Evolutionary conservation across 805 yeast genomes (phyloP).

Genomic region (Lipomyces kockii): DNA sequence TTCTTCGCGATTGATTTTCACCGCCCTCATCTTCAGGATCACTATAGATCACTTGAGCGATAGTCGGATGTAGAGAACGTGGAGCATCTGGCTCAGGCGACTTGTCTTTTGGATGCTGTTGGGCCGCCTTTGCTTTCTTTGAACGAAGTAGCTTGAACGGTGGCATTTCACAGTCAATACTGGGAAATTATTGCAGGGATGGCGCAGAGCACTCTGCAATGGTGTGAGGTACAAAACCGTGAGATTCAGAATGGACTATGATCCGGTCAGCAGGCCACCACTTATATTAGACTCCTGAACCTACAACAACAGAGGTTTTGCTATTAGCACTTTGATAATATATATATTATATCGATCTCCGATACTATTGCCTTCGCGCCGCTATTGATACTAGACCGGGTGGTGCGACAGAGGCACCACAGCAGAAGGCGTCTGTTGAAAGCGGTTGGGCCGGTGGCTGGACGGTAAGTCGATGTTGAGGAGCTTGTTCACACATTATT

Average conservation of each 20-base stretch:
- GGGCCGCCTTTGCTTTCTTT: slow-evolving; percentile 9
- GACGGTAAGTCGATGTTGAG: background rate
- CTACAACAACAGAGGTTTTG: background rate
- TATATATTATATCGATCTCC: background rate
- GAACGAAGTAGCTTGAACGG: slow-evolving; percentile 22
- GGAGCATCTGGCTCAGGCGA: background rate
- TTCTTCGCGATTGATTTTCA: background rate
- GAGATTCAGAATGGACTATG: background rate
- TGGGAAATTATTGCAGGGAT: background rate
- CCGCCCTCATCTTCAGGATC: background rate
- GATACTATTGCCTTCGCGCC: background rate
- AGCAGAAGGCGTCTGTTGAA: background rate
- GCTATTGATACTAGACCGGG: background rate
- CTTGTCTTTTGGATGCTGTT: background rate
- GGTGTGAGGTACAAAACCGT: background rate
- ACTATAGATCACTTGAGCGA: slow-evolving; percentile 1
- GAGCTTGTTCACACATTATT: background rate
- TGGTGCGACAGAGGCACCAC: background rate
- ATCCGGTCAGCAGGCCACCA: background rate
- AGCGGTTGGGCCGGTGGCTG: background rate
- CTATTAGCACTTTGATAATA: too few species aligned
- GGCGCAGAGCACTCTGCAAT: background rate
- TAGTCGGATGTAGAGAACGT: slow-evolving; percentile 7
- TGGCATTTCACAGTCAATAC: slow-evolving; percentile 15
- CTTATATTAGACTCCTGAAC: background rate